phyloP scores from a whole-genome alignment of 1,284 basidiomycete genomes.

The Coriolopsis trogii region DNA sequence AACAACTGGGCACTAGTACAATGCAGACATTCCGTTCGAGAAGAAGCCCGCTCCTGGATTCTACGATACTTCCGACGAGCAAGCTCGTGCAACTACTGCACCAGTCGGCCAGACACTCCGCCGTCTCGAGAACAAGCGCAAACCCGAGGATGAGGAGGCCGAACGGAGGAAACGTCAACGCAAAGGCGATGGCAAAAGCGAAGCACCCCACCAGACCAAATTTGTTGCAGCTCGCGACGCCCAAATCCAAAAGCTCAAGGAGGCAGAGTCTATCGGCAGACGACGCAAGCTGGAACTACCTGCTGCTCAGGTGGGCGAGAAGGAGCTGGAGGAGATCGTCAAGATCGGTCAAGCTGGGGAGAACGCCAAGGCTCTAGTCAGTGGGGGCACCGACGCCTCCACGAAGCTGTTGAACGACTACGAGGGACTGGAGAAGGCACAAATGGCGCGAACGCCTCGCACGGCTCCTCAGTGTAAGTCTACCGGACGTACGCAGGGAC shows the following conservation, averaged over 20 bases:
- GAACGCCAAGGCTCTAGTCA: slow-evolving; percentile 76
- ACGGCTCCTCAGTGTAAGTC: slow-evolving; percentile 89
- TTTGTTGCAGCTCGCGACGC: slow-evolving; percentile 94
- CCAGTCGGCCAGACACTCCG: slow-evolving; percentile 92
- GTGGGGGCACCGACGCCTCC: slow-evolving; percentile 82
- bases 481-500: slow-evolving; percentile 2
- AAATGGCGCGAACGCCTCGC: slow-evolving; percentile 90
- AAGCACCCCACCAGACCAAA: slow-evolving; percentile 77
- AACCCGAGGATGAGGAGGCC: slow-evolving; percentile 87
- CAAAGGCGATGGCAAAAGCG: slow-evolving; percentile 55
- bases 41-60: slow-evolving; percentile 96
- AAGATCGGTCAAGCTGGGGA: slow-evolving; percentile 97
- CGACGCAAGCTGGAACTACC: slow-evolving; percentile 88
- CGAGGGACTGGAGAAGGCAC: slow-evolving; percentile 84
- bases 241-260: slow-evolving; percentile 96
- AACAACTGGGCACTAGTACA: slow-evolving; percentile 63
- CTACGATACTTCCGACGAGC: slow-evolving; percentile 96
- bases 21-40: slow-evolving; percentile 98
- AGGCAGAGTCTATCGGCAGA: slow-evolving; percentile 94
- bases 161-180: slow-evolving; percentile 87
- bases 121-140: slow-evolving; percentile 89
- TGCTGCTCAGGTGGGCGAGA: slow-evolving; percentile 92
- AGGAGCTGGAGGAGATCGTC: slow-evolving; percentile 96
- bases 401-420: slow-evolving; percentile 90
- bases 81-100: slow-evolving; percentile 84